Base-by-base conservation (phyloP, 352 stramenopile genomes). In the Phytophthora idaei region DNA sequence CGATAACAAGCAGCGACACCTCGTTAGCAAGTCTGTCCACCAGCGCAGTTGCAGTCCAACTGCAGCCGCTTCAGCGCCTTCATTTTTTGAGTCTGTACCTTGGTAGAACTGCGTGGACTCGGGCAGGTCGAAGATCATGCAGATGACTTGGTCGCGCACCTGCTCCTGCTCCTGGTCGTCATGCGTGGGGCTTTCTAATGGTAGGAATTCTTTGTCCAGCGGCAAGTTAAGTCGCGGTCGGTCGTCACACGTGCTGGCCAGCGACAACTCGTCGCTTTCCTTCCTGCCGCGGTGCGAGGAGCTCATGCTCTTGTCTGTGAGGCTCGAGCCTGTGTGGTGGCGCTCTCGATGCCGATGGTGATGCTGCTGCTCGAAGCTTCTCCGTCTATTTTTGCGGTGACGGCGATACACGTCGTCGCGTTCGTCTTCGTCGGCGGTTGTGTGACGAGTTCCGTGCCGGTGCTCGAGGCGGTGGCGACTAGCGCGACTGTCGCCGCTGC, bases 101-200 rank as follows among this genome's bases (percentile, higher is more conserved):
- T 89, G 73, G 67, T 91, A 90, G 65, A 95, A 94, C 42, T 77
- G 76, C 39, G 84, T 95, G 31, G 75, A 79, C 32, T 75, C 59
- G 11, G 85, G 87, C 46, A 95, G 63, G 61, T 92, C 82, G 63
- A 94, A 94, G 70, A 95, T 93, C 80, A 84, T 90, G 73, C 87
- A 92, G 67, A 95, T 92, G 59, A 95, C 85, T 69, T 94, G 84
- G 61, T 93, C 79, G 17, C 87, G 80, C 63, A 92, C 63, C 6
- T 82, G 57, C 50, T 94, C 80, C 51, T 81, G 48, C 17, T 75
- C 76, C 6, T 65, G 56, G 1, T 78, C 71, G 28, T 74, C 60
- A 34, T 75, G 53, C 14, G 48, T 57, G 15, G 59, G 15, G 21
- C 32, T 64, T 4, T 71, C 52, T 10, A 88, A 49, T 32, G 81